phyloP scores from a whole-genome alignment of 495 filamentous ascomycete genomes.

The Tuber borchii region DNA sequence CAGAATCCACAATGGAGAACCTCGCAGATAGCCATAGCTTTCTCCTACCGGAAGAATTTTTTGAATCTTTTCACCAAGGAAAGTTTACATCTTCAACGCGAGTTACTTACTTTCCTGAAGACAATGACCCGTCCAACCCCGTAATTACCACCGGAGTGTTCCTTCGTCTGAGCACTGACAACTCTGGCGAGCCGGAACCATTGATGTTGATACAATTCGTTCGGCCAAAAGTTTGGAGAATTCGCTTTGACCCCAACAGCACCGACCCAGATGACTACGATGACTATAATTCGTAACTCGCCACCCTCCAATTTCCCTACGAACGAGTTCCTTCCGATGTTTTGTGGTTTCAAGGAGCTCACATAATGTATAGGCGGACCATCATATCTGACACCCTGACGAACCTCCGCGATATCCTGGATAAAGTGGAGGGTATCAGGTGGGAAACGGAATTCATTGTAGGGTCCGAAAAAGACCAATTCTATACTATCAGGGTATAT shows the following conservation, averaged over 20 bases:
- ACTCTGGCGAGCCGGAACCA: neutral
- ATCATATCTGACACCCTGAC: slow-evolving; percentile 16
- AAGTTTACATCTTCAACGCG: neutral
- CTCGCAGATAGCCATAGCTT: slow-evolving; percentile 9
- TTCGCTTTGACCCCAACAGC: slow-evolving; percentile 12
- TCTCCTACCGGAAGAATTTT: slow-evolving; percentile 9
- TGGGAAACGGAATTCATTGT: slow-evolving; percentile 13
- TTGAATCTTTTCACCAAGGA: slow-evolving; percentile 3
- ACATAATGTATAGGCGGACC: slow-evolving; percentile 7
- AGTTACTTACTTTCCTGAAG: neutral
- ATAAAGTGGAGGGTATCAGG: neutral
- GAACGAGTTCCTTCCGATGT: neutral
- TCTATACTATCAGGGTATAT: slow-evolving; percentile 10
- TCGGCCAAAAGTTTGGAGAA: slow-evolving; percentile 20
- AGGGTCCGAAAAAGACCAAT: slow-evolving; percentile 4
- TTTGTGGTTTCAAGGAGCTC: neutral
- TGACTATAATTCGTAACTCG: slow-evolving; percentile 15
- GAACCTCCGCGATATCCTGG: slow-evolving; percentile 10
- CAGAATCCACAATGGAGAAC: neutral
- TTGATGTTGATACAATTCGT: slow-evolving; percentile 18
- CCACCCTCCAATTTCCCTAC: neutral
- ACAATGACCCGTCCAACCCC: slow-evolving; percentile 9
- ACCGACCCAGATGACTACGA: slow-evolving; percentile 3
- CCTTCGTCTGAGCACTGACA: neutral
- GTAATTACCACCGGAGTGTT: slow-evolving; percentile 13